Evolutionary conservation across 176 grass and related monocot species (phyloP), one percentile per base, ranked within the genome.

Genomic region (Oryza meridionalis): DNA sequence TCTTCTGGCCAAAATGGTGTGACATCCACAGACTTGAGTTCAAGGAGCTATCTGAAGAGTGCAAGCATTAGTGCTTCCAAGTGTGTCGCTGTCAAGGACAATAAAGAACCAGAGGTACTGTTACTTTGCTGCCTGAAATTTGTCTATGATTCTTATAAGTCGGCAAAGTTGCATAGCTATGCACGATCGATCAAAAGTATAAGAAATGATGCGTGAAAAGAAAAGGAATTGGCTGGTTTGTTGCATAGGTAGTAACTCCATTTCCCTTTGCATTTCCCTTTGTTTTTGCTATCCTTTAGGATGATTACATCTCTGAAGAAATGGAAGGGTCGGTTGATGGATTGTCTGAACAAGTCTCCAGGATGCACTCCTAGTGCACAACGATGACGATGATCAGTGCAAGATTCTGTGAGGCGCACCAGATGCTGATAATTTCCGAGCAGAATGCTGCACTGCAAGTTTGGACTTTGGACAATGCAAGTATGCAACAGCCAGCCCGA

Each of bases 11-110:
- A 72, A 50, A 87, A 88, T 89, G 83, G 73, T 19, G 58, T 75
- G 73, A 79, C 70, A 21, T 79, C 77, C 3, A 73, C 82, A 32
- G 84, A 88, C 44, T 85, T 77, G 3, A 89, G 72, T 76, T 69
- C 86, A 0, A 84, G 89, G 22, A 90, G 75, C 85, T 94, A 92
- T 69, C 73, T 94, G 85, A 99, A 99, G 89, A 99, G 96, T 49
- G 93, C 93, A 15, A 98, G 93, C 77, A 98, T 98, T 68, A 99
- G 96, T 72, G 96, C 96, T 69, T 96, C 96, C 9, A 94, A 99
- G 55, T 99, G 96, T 65, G 87, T 98, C 11, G 72, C 74, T 77
- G 88, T 94, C 21, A 78, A 92, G 69, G 85, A 75, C 40, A 89
- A 85, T 82, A 89, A 78, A 47, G 51, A 93, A 32, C 77, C 32